phyloP scores from a whole-genome alignment of 2,329 filamentous ascomycete genomes.

The Ustilaginoidea virens region DNA sequence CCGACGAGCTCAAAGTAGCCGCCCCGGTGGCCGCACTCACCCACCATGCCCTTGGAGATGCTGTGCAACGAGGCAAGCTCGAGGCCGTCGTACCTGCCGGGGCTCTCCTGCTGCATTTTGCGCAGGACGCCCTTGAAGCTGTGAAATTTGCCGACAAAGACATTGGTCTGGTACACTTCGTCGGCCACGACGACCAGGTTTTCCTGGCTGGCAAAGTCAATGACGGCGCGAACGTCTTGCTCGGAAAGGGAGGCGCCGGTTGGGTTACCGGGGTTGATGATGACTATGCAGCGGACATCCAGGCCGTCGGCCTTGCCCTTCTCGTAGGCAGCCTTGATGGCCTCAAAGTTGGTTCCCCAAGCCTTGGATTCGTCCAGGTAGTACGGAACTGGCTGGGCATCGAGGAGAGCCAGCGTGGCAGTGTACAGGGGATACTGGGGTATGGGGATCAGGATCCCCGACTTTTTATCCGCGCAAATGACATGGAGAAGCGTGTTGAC shows the following conservation, averaged over 20 bases:
- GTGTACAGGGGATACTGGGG: conserved; percentile 98
- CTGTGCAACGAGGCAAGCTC: conserved; percentile 89
- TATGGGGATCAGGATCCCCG: conserved; percentile 84
- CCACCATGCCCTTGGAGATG: conserved; percentile 95
- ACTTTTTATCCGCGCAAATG: conserved; percentile 62
- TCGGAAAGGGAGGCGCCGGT: conserved; percentile 76
- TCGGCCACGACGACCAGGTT: conserved; percentile 84
- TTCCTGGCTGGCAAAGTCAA: conserved; percentile 75
- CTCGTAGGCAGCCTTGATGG: conserved; percentile 57
- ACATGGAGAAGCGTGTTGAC: conserved; percentile 88
- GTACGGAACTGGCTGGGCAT: conserved; percentile 83
- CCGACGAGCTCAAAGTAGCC: conserved; percentile 94
- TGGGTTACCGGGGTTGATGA: conserved; percentile 98
- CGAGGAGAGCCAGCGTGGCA: conserved; percentile 71
- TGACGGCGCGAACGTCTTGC: conserved; percentile 67
- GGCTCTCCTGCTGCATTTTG: conserved; percentile 58
- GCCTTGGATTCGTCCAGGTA: conserved; percentile 72
- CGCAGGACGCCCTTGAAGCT: conserved; percentile 88
- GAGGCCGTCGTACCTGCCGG: conserved; percentile 66
- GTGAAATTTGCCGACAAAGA: conserved; percentile 86
- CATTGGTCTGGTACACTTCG: conserved; percentile 98
- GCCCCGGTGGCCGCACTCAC: conserved; percentile 93
- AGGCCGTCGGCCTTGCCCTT: conserved; percentile 63
- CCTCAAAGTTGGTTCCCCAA: conserved; percentile 79
- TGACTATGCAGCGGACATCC: conserved; percentile 82